Evolutionary conservation across 495 filamentous ascomycete species (phyloP).

Genomic region (Penicillium ucsense): DNA sequence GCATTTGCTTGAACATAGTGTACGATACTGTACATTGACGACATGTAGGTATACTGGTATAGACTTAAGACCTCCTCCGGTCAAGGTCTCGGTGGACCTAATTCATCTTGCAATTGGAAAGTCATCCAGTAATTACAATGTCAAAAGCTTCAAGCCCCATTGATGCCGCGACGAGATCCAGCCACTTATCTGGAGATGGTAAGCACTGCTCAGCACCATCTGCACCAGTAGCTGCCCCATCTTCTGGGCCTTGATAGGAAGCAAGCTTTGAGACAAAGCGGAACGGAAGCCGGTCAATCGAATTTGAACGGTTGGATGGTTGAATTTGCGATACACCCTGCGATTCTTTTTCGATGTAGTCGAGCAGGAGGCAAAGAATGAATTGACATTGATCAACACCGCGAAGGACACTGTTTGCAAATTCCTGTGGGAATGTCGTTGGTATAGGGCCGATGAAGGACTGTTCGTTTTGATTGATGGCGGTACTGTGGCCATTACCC

Average conservation of each 20-base stretch:
- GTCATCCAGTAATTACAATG: conserved; percentile 1
- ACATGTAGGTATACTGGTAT: too few relatives aligned
- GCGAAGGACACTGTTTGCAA: conserved; percentile 14
- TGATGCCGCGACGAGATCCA: conserved; percentile 16
- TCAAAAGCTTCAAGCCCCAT: conserved; percentile 16
- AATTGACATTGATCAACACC: conserved; percentile 9
- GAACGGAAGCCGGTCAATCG: conserved; percentile 5
- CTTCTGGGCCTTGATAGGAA: neutral
- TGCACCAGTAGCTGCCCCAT: neutral
- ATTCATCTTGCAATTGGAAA: too few relatives aligned
- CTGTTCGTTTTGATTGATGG: neutral
- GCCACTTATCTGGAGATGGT: conserved; percentile 10
- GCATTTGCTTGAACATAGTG: too few relatives aligned
- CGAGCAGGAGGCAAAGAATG: conserved; percentile 9
- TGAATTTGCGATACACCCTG: too few relatives aligned
- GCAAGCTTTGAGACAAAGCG: conserved; percentile 10
- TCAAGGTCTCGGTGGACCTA: too few relatives aligned
- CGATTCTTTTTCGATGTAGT: conserved; percentile 2
- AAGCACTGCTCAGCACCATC: neutral
- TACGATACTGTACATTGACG: too few relatives aligned
- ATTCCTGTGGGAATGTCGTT: conserved; percentile 11
- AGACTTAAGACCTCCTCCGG: too few relatives aligned
- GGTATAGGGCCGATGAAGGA: conserved; percentile 14
- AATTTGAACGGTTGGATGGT: neutral
- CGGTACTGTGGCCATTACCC: neutral